Evolutionary conservation across 768 basidiomycete species (phyloP), one percentile per base, ranked within the genome.

Genomic region (Termitomyces titanicus): DNA sequence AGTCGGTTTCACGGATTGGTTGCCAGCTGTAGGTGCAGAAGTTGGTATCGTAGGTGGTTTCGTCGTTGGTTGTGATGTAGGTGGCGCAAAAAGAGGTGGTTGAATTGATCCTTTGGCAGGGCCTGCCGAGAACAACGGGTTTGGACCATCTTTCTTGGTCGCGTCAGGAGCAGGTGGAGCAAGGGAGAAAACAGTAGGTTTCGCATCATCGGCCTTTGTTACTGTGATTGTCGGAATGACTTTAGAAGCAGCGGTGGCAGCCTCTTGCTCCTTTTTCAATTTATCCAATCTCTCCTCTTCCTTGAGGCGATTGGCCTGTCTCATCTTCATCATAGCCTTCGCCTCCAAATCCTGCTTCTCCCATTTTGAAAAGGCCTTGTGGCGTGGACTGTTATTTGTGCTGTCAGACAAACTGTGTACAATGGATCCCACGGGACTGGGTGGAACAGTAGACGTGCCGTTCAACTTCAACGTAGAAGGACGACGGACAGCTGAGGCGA

Each of bases 311-410:
- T 71, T 77, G 12, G 74, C 73, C 52, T 79, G 75, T 47, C 89
- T 76, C 62, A 92, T 81, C 64, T 79, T 85, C 63, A 80, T 80
- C 79, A 92, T 86, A 22, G 89, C 88, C 40, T 82, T 81, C 3
- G 90, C 90, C 63, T 93, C 90, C 29, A 89, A 68, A 61, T 93
- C 89, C 67, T 92, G 89, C 57, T 90, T 92, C 68, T 92, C 90
- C 88, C 88, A 91, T 70, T 89, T 91, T 3, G 88, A 86, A 61
- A 83, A 85, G 18, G 77, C 75, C 49, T 68, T 69, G 20, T 67
- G 64, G 11, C 71, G 71, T 31, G 71, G 67, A 51, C 66, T 72
- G 11, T 66, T 72, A 52, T 84, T 84, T 6, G 87, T 85, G 61
- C 79, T 84, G 57, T 85, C 83, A n/a, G 72, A 62, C 48, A 80